Percentiles rank a stretch among this genome's conserved stretches.
These are phyloP conservation scores for Dimocarpus longan DNA, from an alignment of 345 rosid genomes.

Conservation along the genomic window DNA sequence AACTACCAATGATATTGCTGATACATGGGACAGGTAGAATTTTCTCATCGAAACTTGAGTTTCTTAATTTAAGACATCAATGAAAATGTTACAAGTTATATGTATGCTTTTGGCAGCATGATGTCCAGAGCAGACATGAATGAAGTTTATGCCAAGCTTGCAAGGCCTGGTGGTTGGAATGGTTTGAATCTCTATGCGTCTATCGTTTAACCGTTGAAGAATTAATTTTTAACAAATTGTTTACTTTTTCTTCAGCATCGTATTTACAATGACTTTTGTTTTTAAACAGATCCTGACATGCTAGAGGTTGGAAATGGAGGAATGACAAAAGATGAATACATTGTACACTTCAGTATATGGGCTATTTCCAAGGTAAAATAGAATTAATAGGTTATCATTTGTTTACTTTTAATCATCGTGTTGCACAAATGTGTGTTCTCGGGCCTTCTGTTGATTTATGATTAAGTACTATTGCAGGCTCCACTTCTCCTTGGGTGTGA, in stretches of 20 bases:
- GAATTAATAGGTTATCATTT: not conserved
- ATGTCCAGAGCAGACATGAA: slow-evolving; percentile 69
- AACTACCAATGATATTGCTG: slow-evolving; percentile 78
- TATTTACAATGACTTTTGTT: not conserved
- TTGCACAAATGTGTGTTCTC: not conserved
- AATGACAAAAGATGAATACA: slow-evolving; percentile 81
- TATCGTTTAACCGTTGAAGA: not conserved
- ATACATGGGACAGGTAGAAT: slow-evolving; percentile 69
- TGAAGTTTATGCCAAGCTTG: slow-evolving; percentile 75
- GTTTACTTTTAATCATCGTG: not conserved
- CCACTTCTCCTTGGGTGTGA: slow-evolving; percentile 86
- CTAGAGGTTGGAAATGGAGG: slow-evolving; percentile 99
- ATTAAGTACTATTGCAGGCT: slow-evolving; percentile 41
- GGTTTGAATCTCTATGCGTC: slow-evolving; percentile 39
- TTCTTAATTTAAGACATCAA: not conserved
- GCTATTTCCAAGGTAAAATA: slow-evolving; percentile 80
- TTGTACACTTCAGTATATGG: slow-evolving; percentile 92
- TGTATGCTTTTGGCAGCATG: slow-evolving; percentile 56
- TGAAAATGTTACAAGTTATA: not conserved
- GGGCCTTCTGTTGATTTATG: not conserved
- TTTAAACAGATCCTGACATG: slow-evolving; percentile 88
- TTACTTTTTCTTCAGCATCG: not conserved
- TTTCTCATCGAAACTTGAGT: not conserved
- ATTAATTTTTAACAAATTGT: not conserved
- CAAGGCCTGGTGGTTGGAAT: slow-evolving; percentile 97